A percentile compares a stretch with the other conserved stretches of the same genome.
Evolutionary conservation across 1,284 basidiomycete species (phyloP).

Genomic region (Sporisorium graminicola): DNA sequence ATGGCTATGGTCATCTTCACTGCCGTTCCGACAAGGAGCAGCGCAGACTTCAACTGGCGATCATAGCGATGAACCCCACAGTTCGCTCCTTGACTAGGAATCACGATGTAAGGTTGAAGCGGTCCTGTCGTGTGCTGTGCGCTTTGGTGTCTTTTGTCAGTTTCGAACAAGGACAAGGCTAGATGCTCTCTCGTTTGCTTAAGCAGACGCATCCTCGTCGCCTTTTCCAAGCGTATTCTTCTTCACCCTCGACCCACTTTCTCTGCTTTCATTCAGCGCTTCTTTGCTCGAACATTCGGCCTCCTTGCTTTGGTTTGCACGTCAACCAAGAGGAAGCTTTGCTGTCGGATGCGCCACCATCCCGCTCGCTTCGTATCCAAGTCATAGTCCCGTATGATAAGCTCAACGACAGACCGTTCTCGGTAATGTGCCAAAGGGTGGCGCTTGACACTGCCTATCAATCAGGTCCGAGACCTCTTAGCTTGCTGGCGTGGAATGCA

Average conservation of each 20-base stretch:
- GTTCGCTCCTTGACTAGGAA: background rate
- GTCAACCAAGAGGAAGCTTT: background rate
- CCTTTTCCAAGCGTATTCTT: background rate
- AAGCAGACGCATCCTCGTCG: conserved; percentile 1
- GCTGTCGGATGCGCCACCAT: background rate
- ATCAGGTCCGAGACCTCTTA: conserved; percentile 34
- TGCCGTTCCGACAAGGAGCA: conserved; percentile 1
- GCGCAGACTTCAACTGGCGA: too few relatives aligned
- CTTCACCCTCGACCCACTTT: background rate
- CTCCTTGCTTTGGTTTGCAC: background rate
- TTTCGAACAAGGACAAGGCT: background rate
- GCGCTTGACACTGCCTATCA: background rate
- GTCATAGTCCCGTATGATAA: too few relatives aligned
- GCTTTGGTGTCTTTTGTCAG: background rate
- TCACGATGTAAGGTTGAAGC: background rate
- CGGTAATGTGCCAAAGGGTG: background rate
- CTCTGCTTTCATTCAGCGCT: background rate
- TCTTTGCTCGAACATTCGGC: too few relatives aligned
- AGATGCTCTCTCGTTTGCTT: background rate
- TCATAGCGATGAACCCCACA: background rate
- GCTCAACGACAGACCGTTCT: too few relatives aligned
- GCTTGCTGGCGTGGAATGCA: conserved; percentile 9
- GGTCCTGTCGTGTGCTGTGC: conserved; percentile 1
- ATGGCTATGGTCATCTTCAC: background rate
- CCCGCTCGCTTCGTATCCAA: too few relatives aligned